A percentile compares a stretch with the other conserved stretches of the same genome.
phyloP scores from a whole-genome alignment of 2,329 filamentous ascomycete species.

The Sporothrix curviconia region DNA sequence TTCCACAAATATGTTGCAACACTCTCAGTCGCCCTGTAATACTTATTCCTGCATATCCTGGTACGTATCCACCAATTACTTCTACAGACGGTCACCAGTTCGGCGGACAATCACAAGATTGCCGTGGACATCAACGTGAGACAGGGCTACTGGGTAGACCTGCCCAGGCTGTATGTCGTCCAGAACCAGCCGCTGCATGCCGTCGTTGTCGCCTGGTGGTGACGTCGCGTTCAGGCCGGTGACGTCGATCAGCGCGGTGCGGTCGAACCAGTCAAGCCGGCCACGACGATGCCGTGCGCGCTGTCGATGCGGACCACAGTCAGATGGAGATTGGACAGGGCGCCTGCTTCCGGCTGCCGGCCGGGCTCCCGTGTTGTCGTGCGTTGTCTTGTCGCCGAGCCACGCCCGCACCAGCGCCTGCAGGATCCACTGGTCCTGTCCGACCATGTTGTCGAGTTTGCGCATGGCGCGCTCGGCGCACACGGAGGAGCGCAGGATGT shows the following conservation, averaged over 20 bases:
- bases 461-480: slow-evolving; percentile 48
- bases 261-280: slow-evolving; percentile 45
- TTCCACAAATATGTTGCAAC: not conserved
- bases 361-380: not conserved
- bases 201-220: not conserved
- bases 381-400: slow-evolving; percentile 41
- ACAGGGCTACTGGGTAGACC: slow-evolving; percentile 49
- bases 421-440: slow-evolving; percentile 47
- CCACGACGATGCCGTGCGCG: slow-evolving; percentile 31
- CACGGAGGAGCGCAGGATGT: slow-evolving; percentile 42
- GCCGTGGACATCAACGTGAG: slow-evolving; percentile 45
- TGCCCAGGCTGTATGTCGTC: slow-evolving; percentile 42
- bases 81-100: not conserved
- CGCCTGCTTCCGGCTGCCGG: not conserved
- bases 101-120: slow-evolving; percentile 38
- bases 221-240: slow-evolving; percentile 26
- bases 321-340: slow-evolving; percentile 44
- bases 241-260: slow-evolving; percentile 36
- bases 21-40: not conserved
- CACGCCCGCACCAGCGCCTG: slow-evolving; percentile 55
- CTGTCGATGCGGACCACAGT: slow-evolving; percentile 35
- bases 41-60: too few relatives aligned
- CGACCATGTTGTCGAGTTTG: slow-evolving; percentile 36
- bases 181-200: slow-evolving; percentile 24
- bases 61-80: too few relatives aligned